A percentile compares a stretch with the other conserved stretches of the same genome.
Conservation (phyloP, 2,329 filamentous ascomycete genomes). For the Neophaeococcomyces mojaviensis region DNA sequence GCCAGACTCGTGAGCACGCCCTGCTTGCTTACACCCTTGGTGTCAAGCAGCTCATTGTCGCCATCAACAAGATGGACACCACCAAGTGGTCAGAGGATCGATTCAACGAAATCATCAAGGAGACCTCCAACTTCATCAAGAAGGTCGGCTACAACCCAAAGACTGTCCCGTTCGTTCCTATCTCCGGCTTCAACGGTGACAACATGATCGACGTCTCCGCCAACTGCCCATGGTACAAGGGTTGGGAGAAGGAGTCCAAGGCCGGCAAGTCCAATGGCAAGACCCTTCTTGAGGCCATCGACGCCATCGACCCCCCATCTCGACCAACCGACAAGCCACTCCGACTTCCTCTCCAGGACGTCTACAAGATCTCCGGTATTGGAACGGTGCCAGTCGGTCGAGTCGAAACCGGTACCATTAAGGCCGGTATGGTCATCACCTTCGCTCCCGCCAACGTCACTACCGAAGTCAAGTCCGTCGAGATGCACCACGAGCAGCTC, state of each 20-base stretch:
- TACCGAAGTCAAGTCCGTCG: constrained; percentile 99
- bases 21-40: constrained; percentile 99
- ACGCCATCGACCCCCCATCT: constrained; percentile 83
- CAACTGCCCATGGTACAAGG: constrained; percentile 99
- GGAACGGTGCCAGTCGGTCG: constrained; percentile 99
- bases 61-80: constrained; percentile 99
- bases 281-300: constrained; percentile 98
- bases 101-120: constrained; percentile 99
- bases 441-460: constrained; percentile 98
- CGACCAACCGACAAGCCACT: constrained; percentile 99
- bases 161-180: constrained; percentile 94
- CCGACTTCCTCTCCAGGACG: constrained; percentile 99
- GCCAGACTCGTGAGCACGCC: constrained; percentile 99
- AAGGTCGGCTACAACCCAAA: constrained; percentile 99
- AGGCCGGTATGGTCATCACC: constrained; percentile 77
- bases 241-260: constrained; percentile 99
- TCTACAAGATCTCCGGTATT: constrained; percentile 99
- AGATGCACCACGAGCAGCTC: constrained; percentile 99
- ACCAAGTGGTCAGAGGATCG: constrained; percentile 95
- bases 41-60: constrained; percentile 99
- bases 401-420: constrained; percentile 99
- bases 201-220: constrained; percentile 89
- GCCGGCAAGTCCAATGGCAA: constrained; percentile 78
- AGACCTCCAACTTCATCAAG: constrained; percentile 99
- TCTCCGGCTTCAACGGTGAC: constrained; percentile 99